phyloP scores from a whole-genome alignment of 306 rosid species.

The Fragaria nilgerrensis region DNA sequence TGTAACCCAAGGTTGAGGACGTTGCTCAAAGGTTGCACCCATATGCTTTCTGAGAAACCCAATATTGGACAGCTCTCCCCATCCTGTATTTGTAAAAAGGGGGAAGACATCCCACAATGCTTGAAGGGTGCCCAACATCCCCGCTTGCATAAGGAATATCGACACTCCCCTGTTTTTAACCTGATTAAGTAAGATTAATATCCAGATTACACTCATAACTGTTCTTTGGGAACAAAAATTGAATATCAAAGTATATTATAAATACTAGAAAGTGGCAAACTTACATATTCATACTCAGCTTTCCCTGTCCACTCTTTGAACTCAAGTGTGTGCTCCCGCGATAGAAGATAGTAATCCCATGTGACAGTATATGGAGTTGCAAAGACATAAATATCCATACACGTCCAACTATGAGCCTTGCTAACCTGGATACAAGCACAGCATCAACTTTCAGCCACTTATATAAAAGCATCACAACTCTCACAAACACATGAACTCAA shows the following conservation, averaged over 20 bases:
- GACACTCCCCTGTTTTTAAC: slow-evolving; percentile 80
- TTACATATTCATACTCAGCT: slow-evolving; percentile 87
- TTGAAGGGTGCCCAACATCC: slow-evolving; percentile 81
- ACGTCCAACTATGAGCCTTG: slow-evolving; percentile 89
- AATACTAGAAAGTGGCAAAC: slow-evolving; percentile 37
- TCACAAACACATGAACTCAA: background rate
- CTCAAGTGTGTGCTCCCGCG: slow-evolving; percentile 93
- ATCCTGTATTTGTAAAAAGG: slow-evolving; percentile 76
- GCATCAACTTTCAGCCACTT: background rate
- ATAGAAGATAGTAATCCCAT: slow-evolving; percentile 89
- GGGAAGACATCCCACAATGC: slow-evolving; percentile 91
- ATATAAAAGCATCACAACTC: no score
- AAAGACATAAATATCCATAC: slow-evolving; percentile 85
- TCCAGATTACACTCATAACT: slow-evolving; percentile 18
- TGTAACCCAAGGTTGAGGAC: slow-evolving; percentile 86
- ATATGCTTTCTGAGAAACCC: slow-evolving; percentile 74
- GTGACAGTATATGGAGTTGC: slow-evolving; percentile 94
- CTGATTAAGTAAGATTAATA: slow-evolving; percentile 43
- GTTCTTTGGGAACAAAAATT: slow-evolving; percentile 8
- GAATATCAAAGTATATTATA: background rate
- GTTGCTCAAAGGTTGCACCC: slow-evolving; percentile 73
- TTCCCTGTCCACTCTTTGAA: slow-evolving; percentile 76
- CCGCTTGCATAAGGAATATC: slow-evolving; percentile 90
- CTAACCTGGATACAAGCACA: slow-evolving; percentile 54
- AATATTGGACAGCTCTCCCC: slow-evolving; percentile 86